A percentile compares a stretch with the other conserved stretches of the same genome.
These are phyloP conservation scores for Letharia columbiana DNA, from an alignment of 495 filamentous ascomycete genomes.

Conservation along the genomic window DNA sequence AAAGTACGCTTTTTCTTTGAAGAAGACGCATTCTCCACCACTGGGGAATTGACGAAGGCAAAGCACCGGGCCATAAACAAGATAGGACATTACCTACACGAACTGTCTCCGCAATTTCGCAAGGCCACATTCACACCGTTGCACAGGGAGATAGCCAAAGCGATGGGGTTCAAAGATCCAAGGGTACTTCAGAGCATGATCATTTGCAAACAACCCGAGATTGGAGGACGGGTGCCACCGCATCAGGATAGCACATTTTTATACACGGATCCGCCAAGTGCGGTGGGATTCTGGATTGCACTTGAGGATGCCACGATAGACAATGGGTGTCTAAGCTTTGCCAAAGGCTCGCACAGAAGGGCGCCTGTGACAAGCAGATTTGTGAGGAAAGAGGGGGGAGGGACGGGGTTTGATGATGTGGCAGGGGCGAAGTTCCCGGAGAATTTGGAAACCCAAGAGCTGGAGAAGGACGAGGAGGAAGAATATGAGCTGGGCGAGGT, in stretches of 20 bases:
- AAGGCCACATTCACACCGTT: conserved; percentile 45
- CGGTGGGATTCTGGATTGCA: conserved; percentile 93
- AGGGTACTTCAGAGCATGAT: conserved; percentile 86
- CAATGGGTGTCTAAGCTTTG: conserved; percentile 85
- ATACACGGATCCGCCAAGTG: conserved; percentile 83
- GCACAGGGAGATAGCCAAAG: conserved; percentile 58
- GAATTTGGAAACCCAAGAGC: conserved; percentile 25
- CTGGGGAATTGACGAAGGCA: conserved; percentile 57
- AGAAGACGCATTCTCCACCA: conserved; percentile 48
- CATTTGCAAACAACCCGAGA: conserved; percentile 96
- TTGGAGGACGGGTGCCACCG: conserved; percentile 75
- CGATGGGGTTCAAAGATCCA: conserved; percentile 67
- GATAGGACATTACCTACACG: conserved; percentile 87
- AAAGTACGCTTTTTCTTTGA: conserved; percentile 98
- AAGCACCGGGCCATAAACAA: conserved; percentile 86
- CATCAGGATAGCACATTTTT: conserved; percentile 91
- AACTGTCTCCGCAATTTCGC: conserved; percentile 61
- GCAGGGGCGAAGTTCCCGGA: conserved; percentile 38
- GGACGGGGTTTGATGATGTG: conserved; percentile 47
- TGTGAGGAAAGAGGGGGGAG: conserved; percentile 51
- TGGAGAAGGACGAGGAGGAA: conserved; percentile 36
- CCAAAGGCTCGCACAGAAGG: conserved; percentile 66
- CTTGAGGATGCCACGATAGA: conserved; percentile 76
- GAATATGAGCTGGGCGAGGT: conserved; percentile 67
- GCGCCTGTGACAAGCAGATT: conserved; percentile 59